Evolutionary conservation across 2,329 filamentous ascomycete species (phyloP), one percentile per base, ranked within the genome.

Genomic region (Orbilia blumenaviensis): DNA sequence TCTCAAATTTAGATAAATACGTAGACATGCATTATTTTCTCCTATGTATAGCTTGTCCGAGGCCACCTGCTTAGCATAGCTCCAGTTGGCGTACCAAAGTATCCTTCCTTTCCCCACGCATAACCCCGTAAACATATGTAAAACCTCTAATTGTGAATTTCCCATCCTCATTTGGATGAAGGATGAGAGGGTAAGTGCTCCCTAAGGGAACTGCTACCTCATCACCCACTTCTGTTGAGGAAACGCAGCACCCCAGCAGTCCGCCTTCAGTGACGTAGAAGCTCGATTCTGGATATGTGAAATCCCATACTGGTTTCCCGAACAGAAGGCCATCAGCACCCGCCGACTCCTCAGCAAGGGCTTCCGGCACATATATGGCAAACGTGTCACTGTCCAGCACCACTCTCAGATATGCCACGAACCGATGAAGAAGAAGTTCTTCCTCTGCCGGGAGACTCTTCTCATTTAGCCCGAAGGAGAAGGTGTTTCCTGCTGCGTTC

Each of bases 261-360:
- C 74, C 67, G 41, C 54, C 38, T 63, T 78, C 75, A 23, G 79
- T 80, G 58, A 80, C 71, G 36, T 78, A 80, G 54, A 80, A 79
- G 52, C 78, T 80, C 23, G 79, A 79, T 52, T 79, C 78, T 12
- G 78, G 79, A 34, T 80, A 80, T 21, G 50, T 77, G 58, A 80
- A 80, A 32, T 80, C 79, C 79, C 79, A 80, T 18, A 79, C 79
- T 25, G 78, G 78, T 63, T 78, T 78, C 6, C 76, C 78, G 46
- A 80, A 80, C 58, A 66, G 21, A 16, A 61, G n/a, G 9, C 78
- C 80, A 50, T 80, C 72, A 27, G 56, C 71, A 60, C 68, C 16
- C 60, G 73, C 46, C 3, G 77, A 77, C 66, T 80, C 77, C n/a
- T 79, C 66, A 9, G 78, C 63, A n/a, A 80, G 25, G 16, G 79